Conservation (phyloP, 208 protist genomes). For the Jaenimonas drosophilae region DNA sequence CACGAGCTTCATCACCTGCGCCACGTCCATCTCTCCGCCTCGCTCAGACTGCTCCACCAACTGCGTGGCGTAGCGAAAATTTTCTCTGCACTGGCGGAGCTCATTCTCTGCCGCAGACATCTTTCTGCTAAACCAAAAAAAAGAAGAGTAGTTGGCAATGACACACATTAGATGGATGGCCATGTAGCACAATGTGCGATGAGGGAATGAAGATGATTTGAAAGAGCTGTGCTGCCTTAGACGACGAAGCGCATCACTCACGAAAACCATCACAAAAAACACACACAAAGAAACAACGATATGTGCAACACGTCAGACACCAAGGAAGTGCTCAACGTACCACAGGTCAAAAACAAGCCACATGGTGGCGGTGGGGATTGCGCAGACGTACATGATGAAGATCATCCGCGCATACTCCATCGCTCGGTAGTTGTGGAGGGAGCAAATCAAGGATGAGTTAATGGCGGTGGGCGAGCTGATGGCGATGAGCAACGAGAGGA, state of each 20-base stretch:
- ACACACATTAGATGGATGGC: too few species aligned
- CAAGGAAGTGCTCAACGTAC: conserved; percentile 2
- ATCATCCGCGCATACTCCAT: conserved; percentile 11
- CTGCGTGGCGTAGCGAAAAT: too few species aligned
- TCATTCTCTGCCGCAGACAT: too few species aligned
- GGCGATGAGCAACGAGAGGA: conserved; percentile 8
- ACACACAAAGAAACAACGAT: conserved; percentile 8
- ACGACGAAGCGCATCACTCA: not conserved
- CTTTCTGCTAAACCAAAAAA: not conserved
- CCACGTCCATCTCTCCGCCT: not conserved
- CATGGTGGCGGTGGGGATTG: conserved; percentile 5
- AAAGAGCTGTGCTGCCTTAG: not conserved
- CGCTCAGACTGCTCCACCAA: too few species aligned
- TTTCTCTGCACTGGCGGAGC: too few species aligned
- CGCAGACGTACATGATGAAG: conserved; percentile 9
- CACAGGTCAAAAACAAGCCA: conserved; percentile 16
- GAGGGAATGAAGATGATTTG: not conserved
- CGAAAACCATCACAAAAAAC: conserved; percentile 10
- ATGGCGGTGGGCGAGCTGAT: conserved; percentile 14
- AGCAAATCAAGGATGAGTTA: conserved; percentile 14
- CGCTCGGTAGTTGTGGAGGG: conserved; percentile 10
- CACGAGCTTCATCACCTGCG: not conserved
- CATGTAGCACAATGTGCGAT: too few species aligned
- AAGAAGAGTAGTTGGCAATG: too few species aligned
- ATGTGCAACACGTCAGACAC: not conserved